Evolutionary conservation across 805 yeast genomes (phyloP).

Genomic region (Hanseniaspora valbyensis): DNA sequence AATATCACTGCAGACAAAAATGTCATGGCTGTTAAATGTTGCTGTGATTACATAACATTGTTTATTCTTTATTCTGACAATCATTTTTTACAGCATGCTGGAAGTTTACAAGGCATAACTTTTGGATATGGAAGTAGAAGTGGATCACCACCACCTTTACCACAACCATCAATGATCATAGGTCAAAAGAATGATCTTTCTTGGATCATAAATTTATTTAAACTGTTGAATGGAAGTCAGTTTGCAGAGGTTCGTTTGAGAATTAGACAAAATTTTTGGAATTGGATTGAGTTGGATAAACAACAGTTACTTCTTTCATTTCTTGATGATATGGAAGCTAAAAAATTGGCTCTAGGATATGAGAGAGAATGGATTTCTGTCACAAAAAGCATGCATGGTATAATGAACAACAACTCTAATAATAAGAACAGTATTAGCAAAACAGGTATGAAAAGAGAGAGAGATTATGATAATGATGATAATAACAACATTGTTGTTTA

Average conservation of each 20-base stretch:
- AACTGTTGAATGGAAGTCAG: background rate
- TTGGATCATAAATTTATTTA: conserved; percentile 2
- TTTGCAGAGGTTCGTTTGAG: conserved; percentile 2
- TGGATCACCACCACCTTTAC: background rate
- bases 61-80: background rate
- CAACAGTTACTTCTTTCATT: background rate
- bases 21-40: background rate
- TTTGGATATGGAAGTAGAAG: background rate
- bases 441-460: background rate
- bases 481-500: background rate
- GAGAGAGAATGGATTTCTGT: too few relatives aligned
- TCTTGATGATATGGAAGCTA: background rate
- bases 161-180: background rate
- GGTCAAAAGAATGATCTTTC: background rate
- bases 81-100: too few relatives aligned
- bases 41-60: conserved; percentile 6
- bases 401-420: too few relatives aligned
- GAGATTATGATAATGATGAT: background rate
- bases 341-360: conserved; percentile 5
- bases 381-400: too few relatives aligned
- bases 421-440: too few relatives aligned
- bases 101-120: too few relatives aligned
- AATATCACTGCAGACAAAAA: background rate
- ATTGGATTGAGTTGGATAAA: background rate
- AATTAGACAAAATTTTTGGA: conserved; percentile 9